Evolutionary conservation across 805 yeast genomes (phyloP).

Genomic region (Candida sakaeoensis): DNA sequence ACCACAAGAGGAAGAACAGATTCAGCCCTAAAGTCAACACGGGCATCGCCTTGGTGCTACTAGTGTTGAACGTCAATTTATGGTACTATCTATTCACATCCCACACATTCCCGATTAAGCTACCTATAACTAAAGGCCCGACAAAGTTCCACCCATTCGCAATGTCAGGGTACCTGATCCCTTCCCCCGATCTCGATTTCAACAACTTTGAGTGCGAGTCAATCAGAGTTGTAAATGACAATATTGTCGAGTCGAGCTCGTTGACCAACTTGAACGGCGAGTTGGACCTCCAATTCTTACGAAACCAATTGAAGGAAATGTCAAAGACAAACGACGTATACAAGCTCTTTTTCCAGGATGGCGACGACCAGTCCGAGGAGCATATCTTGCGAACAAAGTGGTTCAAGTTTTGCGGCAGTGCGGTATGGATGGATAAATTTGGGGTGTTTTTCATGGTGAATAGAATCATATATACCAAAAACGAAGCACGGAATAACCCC

Average conservation of each 20-base stretch:
- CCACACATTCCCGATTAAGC: neutral
- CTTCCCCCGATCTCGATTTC: neutral
- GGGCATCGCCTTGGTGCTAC: neutral
- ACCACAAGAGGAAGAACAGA: neutral
- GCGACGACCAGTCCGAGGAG: conserved; percentile 11
- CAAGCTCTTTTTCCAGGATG: conserved; percentile 12
- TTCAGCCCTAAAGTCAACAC: neutral
- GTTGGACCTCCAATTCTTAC: conserved; percentile 8
- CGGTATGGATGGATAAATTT: conserved; percentile 27
- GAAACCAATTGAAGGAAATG: conserved; percentile 11
- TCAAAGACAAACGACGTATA: conserved; percentile 9
- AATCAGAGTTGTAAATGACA: conserved; percentile 3
- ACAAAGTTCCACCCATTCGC: neutral
- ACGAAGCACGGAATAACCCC: conserved; percentile 20
- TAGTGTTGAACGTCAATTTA: neutral
- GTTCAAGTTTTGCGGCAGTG: conserved; percentile 14
- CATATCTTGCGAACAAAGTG: conserved; percentile 12
- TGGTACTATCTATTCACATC: conserved; percentile 3
- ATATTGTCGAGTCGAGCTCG: neutral
- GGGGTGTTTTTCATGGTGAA: conserved; percentile 28
- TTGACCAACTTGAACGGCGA: conserved; percentile 3
- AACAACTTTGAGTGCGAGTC: conserved; percentile 5
- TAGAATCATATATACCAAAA: conserved; percentile 21
- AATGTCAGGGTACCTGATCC: conserved; percentile 7
- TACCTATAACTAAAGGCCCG: neutral